phyloP scores from a whole-genome alignment of 129 eudicot species.

The Helichrysum umbraculigerum region DNA sequence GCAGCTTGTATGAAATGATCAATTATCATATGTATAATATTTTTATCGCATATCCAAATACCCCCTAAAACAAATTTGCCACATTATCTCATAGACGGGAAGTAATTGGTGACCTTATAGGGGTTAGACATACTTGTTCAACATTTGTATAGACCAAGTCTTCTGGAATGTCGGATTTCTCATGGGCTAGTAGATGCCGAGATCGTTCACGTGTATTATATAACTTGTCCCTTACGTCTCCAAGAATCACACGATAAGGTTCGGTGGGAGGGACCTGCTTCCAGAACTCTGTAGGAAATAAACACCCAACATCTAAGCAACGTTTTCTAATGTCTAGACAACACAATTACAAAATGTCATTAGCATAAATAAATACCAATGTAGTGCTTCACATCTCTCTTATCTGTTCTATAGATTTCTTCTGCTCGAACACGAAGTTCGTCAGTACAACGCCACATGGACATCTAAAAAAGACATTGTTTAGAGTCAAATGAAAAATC shows the following conservation, averaged over 20 bases:
- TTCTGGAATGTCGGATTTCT: conserved; percentile 82
- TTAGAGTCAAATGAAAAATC: conserved; percentile 16
- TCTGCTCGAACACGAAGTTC: conserved; percentile 90
- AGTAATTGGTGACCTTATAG: conserved; percentile 9
- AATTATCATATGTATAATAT: too few relatives aligned
- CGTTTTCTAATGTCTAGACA: not conserved
- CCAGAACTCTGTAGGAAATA: conserved; percentile 78
- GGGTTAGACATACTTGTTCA: conserved; percentile 59
- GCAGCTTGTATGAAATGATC: too few relatives aligned
- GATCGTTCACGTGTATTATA: conserved; percentile 95
- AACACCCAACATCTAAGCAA: not conserved
- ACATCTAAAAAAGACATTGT: conserved; percentile 48
- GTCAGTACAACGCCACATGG: conserved; percentile 99
- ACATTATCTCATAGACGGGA: not conserved
- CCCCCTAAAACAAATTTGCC: not conserved
- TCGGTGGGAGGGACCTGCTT: conserved; percentile 85
- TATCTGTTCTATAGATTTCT: conserved; percentile 66
- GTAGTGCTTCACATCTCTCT: conserved; percentile 95
- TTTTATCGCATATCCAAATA: not conserved
- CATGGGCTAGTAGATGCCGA: conserved; percentile 82
- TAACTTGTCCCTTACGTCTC: conserved; percentile 91
- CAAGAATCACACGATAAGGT: conserved; percentile 95
- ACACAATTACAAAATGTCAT: not conserved
- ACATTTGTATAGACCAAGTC: conserved; percentile 74
- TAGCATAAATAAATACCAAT: conserved; percentile 55